These are phyloP conservation scores for Trebouxia gelatinosa DNA, from an alignment of 163 green algal species.

Conservation along the genomic window DNA sequence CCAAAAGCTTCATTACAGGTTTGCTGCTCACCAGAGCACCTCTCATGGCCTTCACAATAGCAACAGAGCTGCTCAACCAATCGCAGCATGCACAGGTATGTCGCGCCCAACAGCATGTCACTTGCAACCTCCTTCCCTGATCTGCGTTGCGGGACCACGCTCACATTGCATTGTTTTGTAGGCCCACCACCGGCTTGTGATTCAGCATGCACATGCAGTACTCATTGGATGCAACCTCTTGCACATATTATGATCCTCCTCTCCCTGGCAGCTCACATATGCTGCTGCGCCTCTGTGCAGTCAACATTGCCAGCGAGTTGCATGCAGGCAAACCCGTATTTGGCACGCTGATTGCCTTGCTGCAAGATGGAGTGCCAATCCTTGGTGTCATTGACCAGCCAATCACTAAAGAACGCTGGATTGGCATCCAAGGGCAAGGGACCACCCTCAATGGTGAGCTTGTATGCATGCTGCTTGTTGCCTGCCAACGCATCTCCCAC, in stretches of 20 bases:
- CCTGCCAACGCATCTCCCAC: too few relatives aligned
- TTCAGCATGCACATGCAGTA: neutral
- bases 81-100: too few relatives aligned
- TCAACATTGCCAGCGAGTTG: neutral
- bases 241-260: neutral
- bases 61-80: too few relatives aligned
- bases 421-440: constrained; percentile 71
- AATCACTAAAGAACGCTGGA: constrained; percentile 88
- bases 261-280: neutral
- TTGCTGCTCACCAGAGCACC: neutral
- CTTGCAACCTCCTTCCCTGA: too few relatives aligned
- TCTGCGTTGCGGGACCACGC: too few relatives aligned
- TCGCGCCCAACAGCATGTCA: too few relatives aligned
- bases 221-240: neutral
- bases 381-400: constrained; percentile 97
- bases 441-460: constrained; percentile 85
- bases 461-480: neutral
- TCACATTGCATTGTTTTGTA: neutral
- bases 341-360: constrained; percentile 91
- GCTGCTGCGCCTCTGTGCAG: neutral
- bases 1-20: constrained; percentile 98
- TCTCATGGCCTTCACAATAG: too few relatives aligned
- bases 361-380: constrained; percentile 82
- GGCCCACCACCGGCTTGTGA: neutral
- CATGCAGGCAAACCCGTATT: constrained; percentile 94